Conservation (phyloP, 768 basidiomycete genomes). For the Artomyces pyxidatus region DNA sequence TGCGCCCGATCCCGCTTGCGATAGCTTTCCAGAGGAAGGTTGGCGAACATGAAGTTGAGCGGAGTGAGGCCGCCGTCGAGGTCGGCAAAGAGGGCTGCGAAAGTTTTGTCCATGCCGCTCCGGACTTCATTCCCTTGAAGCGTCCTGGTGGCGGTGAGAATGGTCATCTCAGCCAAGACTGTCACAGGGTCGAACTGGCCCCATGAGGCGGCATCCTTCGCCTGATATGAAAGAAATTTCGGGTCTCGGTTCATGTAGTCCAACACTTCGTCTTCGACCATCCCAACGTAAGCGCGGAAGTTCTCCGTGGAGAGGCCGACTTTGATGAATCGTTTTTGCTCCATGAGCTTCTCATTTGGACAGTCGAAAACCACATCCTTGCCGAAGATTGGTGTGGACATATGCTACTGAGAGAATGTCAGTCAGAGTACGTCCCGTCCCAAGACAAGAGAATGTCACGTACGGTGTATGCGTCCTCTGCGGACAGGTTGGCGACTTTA, state of each 20-base stretch:
- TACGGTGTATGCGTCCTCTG: slow-evolving; percentile 93
- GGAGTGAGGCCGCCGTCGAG: slow-evolving; percentile 96
- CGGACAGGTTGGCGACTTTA: slow-evolving; percentile 84
- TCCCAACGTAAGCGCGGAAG: slow-evolving; percentile 67
- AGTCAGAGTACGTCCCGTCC: slow-evolving; percentile 8
- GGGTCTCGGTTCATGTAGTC: slow-evolving; percentile 62
- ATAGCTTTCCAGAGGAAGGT: slow-evolving; percentile 87
- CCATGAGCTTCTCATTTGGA: slow-evolving; percentile 95
- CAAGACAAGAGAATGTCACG: slow-evolving; percentile 1
- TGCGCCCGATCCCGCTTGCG: slow-evolving; percentile 84
- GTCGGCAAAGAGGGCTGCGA: slow-evolving; percentile 78
- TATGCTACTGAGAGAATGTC: slow-evolving; percentile 54
- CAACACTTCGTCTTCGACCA: slow-evolving; percentile 39
- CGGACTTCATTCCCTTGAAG: slow-evolving; percentile 92
- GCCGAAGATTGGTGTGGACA: slow-evolving; percentile 94
- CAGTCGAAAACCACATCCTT: slow-evolving; percentile 97
- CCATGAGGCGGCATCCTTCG: slow-evolving; percentile 67
- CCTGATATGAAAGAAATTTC: slow-evolving; percentile 53
- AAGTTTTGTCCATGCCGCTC: slow-evolving; percentile 64
- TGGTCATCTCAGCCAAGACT: slow-evolving; percentile 80
- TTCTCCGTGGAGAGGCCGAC: slow-evolving; percentile 90
- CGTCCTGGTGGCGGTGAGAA: slow-evolving; percentile 88
- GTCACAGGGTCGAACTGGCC: slow-evolving; percentile 67
- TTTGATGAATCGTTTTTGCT: slow-evolving; percentile 98
- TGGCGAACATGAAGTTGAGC: slow-evolving; percentile 91